Conservation (phyloP, 257 asterid genomes). For the Pogostemon cablin region DNA sequence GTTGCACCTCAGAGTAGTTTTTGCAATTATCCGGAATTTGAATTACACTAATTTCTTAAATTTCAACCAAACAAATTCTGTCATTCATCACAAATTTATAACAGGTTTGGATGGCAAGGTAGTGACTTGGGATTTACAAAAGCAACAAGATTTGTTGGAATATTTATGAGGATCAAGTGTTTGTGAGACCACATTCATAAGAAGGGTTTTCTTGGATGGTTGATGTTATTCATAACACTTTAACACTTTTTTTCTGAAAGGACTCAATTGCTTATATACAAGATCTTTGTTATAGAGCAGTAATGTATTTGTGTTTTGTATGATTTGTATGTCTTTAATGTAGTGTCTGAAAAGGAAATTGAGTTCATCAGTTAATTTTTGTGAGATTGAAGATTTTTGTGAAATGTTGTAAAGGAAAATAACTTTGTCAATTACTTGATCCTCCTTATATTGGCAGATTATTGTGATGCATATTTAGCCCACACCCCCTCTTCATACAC, state of each 20-base stretch:
- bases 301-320: neutral
- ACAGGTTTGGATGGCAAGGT: conserved; percentile 89
- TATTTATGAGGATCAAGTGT: conserved; percentile 43
- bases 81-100: conserved; percentile 5
- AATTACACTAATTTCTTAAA: neutral
- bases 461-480: neutral
- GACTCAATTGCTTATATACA: neutral
- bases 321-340: neutral
- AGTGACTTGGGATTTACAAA: conserved; percentile 77
- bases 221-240: neutral
- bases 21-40: neutral
- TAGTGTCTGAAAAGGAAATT: neutral
- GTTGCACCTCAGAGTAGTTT: neutral
- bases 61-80: neutral
- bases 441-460: neutral
- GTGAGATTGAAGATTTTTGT: neutral
- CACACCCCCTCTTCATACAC: too few species aligned
- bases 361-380: neutral
- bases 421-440: neutral
- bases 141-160: conserved; percentile 63
- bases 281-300: neutral
- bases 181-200: conserved; percentile 11
- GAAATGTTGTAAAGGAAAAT: neutral
- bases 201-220: conserved; percentile 13
- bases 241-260: neutral